phyloP scores from a whole-genome alignment of 2,329 filamentous ascomycete genomes.

The Fusarium redolens region DNA sequence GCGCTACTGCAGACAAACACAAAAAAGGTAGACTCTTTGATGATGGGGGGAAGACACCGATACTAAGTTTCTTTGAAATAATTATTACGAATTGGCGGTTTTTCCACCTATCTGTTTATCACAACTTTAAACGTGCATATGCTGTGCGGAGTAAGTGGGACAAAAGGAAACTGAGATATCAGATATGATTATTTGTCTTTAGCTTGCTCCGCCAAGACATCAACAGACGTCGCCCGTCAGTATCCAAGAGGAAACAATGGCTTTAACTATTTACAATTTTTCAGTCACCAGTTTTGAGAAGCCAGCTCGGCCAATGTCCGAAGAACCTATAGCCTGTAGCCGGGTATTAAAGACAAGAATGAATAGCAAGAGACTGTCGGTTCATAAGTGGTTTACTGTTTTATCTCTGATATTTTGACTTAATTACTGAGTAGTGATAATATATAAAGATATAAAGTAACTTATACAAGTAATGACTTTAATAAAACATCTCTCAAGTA shows the following conservation, averaged over 20 bases:
- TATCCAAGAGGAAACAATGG: rapidly evolving
- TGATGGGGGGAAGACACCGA: background rate
- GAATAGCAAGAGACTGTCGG: too few species aligned
- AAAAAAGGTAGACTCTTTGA: background rate
- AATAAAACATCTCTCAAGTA: background rate
- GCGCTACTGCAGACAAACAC: background rate
- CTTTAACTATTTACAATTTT: too few species aligned
- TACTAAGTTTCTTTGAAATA: background rate
- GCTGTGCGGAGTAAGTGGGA: background rate
- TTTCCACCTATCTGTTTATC: background rate
- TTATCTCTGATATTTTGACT: too few species aligned
- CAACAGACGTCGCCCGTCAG: rapidly evolving
- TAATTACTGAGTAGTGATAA: too few species aligned
- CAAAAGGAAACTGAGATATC: background rate
- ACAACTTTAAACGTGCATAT: background rate
- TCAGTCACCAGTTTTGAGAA: rapidly evolving
- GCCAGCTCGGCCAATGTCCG: background rate
- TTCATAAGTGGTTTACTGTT: too few species aligned
- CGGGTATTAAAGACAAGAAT: too few species aligned
- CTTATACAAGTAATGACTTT: background rate
- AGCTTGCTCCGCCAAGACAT: background rate
- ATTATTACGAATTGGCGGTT: background rate
- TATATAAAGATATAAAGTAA: too few species aligned
- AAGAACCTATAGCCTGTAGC: background rate
- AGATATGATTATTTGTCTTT: background rate